Evolutionary conservation across 106 monocot species (phyloP).

Genomic region (Dendrobium chrysotoxum): DNA sequence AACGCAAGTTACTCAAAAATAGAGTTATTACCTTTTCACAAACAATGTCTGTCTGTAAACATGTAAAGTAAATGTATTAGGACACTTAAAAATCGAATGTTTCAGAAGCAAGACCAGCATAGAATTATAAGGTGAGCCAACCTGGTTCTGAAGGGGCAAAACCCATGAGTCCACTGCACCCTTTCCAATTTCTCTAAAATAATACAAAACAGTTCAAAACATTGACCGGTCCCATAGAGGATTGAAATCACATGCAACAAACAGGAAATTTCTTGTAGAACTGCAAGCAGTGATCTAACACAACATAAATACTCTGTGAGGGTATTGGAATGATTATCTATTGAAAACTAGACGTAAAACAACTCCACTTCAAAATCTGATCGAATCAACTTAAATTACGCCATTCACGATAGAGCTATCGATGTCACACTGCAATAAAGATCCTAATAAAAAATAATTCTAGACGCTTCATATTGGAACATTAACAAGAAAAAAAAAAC

Average conservation of each 20-base stretch:
- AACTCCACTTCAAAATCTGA: neutral
- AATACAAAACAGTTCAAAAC: neutral
- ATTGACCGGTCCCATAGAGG: neutral
- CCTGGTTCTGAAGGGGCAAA: constrained; percentile 70
- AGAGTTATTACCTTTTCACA: constrained; percentile 63
- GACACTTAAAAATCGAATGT: neutral
- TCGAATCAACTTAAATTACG: neutral
- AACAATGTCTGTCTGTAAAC: constrained; percentile 43
- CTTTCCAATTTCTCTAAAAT: constrained; percentile 70
- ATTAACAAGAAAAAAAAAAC: neutral
- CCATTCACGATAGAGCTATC: neutral
- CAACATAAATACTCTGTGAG: neutral
- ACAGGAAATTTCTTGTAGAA: neutral
- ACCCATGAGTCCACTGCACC: constrained; percentile 80
- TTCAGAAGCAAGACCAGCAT: neutral
- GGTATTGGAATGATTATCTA: neutral
- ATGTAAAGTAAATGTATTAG: constrained; percentile 11
- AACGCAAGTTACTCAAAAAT: neutral
- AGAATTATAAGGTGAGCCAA: constrained; percentile 13
- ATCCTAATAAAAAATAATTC: neutral
- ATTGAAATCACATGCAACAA: neutral
- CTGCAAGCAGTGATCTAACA: neutral
- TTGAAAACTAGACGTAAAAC: neutral
- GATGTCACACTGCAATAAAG: neutral
- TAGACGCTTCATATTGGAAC: neutral